Percentiles rank a stretch among this genome's conserved stretches.
Conservation (phyloP, 108 stramenopile species). For the Poteriospumella lacustris region DNA sequence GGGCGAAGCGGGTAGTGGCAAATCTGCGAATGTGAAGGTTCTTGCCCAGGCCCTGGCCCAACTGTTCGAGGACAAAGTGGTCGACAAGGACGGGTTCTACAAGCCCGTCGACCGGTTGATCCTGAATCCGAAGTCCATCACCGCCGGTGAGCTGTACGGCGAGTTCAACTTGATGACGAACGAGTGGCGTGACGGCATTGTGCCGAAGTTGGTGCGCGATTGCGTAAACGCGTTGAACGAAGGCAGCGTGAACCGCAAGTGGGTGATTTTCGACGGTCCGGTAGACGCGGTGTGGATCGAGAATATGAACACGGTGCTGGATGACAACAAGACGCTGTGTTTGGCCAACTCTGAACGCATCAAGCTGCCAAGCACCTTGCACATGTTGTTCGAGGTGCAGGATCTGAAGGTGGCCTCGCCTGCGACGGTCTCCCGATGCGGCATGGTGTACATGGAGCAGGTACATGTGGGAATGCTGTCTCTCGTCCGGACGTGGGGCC, state of each 20-base stretch:
- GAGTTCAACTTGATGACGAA: conserved; percentile 58
- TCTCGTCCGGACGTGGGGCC: conserved; percentile 41
- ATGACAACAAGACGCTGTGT: conserved; percentile 66
- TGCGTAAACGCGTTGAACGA: conserved; percentile 37
- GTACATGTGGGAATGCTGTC: conserved; percentile 45
- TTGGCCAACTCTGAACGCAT: conserved; percentile 62
- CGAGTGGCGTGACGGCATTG: conserved; percentile 62
- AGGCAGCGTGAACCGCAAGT: conserved; percentile 49
- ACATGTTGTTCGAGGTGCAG: conserved; percentile 63
- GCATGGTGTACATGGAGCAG: conserved; percentile 64
- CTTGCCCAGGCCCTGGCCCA: conserved; percentile 47
- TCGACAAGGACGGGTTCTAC: conserved; percentile 56
- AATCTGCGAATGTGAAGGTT: conserved; percentile 45
- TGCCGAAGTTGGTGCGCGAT: conserved; percentile 56
- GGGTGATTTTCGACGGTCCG: conserved; percentile 63
- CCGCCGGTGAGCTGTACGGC: conserved; percentile 61
- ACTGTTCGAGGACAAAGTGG: conserved; percentile 42
- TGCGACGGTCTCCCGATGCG: conserved; percentile 61
- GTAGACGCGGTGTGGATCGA: conserved; percentile 68
- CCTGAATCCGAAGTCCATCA: conserved; percentile 64
- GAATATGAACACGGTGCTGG: conserved; percentile 66
- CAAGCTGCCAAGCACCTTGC: conserved; percentile 43
- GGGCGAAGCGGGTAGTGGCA: conserved; percentile 59
- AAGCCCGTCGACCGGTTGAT: conserved; percentile 49
- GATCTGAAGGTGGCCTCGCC: conserved; percentile 57